Base-by-base conservation (phyloP, 2,329 filamentous ascomycete species). In the Aspergillus unguis region DNA sequence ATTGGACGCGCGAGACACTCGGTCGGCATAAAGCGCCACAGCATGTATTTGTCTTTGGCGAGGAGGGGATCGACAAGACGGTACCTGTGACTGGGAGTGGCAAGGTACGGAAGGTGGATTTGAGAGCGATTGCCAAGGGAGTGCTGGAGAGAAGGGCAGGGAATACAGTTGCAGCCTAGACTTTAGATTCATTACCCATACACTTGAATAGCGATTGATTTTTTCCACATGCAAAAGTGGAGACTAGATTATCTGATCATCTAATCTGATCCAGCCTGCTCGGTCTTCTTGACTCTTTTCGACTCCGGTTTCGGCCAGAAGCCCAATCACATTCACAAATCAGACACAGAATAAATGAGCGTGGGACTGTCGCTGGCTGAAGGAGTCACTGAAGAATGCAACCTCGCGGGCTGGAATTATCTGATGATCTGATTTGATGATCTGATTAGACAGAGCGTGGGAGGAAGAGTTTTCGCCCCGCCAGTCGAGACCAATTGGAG, bases 41-140 rank as follows among this genome's bases (percentile, higher is more conserved):
- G 6, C 81, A 90, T 67, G 68, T 92, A n/a, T 91, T 91, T 65
- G 90, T 87, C 80, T 77, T 92, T 27, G 88, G 88, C 0, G 72
- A 81, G 58, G 78, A 79, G 42, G 80, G 79, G 8, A 77, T 85
- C n/a, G 59, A 58, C 25, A 60, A 44, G 44, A 72, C 75, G 1
- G 76, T 86, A 31, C 85, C 85, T 7, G 72, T 87, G 63, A 88
- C 85, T n/a, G 85, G 85, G 0, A 88, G 85, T 63, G 85, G 85
- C 3, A 88, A 88, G 71, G 82, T 88, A 50, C 80, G 83, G 62
- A 88, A 88, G 58, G 66, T 83, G 58, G 67, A 85, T 25, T 62
- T 85, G 63, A 71, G 76, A 57, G 79, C 76, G 54, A 70, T 71
- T 53, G 71, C 73, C n/a, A 68, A 70, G 25, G 72, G 77, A 44